phyloP scores from a whole-genome alignment of 768 basidiomycete species.

The Mycena olivaceomarginata region DNA sequence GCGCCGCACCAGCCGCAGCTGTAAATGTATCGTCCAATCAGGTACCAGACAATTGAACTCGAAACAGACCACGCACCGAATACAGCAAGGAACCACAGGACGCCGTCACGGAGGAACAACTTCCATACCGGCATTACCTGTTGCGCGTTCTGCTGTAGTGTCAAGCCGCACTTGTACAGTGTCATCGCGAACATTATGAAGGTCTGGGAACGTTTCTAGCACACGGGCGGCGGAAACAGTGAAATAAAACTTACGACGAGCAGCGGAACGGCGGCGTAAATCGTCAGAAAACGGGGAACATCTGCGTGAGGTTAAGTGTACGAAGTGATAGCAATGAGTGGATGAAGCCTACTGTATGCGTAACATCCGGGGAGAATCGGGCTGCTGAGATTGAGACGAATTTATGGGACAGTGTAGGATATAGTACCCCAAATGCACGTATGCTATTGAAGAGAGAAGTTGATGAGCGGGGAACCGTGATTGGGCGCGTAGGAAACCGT shows the following conservation, averaged over 20 bases:
- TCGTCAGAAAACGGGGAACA: constrained; percentile 15
- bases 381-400: neutral
- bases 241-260: constrained; percentile 4
- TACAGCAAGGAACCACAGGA: constrained; percentile 26
- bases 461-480: neutral
- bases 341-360: constrained; percentile 16
- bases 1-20: constrained; percentile 24
- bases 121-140: constrained; percentile 3
- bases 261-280: constrained; percentile 14
- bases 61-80: neutral
- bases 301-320: neutral
- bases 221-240: no score
- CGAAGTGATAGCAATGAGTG: neutral
- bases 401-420: neutral
- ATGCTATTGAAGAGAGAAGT: constrained; percentile 4
- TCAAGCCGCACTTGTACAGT: constrained; percentile 15
- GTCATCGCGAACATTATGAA: constrained; percentile 36
- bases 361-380: constrained; percentile 20
- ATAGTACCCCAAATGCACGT: constrained; percentile 28
- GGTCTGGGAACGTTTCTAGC: neutral
- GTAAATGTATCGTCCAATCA: neutral
- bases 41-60: neutral
- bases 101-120: constrained; percentile 26
- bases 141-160: neutral
- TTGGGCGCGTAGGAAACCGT: no score